A percentile compares a stretch with the other conserved stretches of the same genome.
phyloP scores from a whole-genome alignment of 1,284 basidiomycete species.

The Irpex rosettiformis region DNA sequence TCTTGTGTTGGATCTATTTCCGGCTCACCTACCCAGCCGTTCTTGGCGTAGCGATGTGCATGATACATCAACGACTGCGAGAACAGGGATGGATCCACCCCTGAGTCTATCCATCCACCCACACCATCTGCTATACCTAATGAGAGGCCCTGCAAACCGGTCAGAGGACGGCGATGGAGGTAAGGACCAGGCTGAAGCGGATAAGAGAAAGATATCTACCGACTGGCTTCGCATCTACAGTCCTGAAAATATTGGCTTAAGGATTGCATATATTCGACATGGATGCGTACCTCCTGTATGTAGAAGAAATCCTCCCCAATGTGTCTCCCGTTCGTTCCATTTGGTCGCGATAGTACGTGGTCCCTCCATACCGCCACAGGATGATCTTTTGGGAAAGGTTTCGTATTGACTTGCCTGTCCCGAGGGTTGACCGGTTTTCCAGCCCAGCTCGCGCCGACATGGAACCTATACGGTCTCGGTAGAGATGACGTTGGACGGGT shows the following conservation, averaged over 20 bases:
- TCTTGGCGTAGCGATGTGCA: conserved; percentile 63
- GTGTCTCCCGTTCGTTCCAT: conserved; percentile 38
- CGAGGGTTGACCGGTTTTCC: conserved; percentile 60
- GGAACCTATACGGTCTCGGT: conserved; percentile 29
- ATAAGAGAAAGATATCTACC: conserved; percentile 45
- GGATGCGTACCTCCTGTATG: conserved; percentile 53
- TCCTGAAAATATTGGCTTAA: conserved; percentile 1
- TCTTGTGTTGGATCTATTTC: conserved; percentile 52
- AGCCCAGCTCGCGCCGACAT: conserved; percentile 72
- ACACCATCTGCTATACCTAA: conserved; percentile 73
- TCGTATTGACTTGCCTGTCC: conserved; percentile 27
- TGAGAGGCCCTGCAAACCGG: conserved; percentile 59
- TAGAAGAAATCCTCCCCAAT: conserved; percentile 82
- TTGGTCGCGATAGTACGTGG: conserved; percentile 48
- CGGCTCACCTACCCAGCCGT: conserved; percentile 71
- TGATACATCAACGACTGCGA: conserved; percentile 70
- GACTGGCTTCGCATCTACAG: conserved; percentile 70
- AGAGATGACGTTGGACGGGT: conserved; percentile 13
- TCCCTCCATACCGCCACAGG: conserved; percentile 75
- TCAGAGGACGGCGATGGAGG: conserved; percentile 18
- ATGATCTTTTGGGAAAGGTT: conserved; percentile 61
- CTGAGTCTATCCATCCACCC: conserved; percentile 71
- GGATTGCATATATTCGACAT: not conserved
- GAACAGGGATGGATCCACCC: conserved; percentile 80
- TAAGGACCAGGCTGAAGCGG: conserved; percentile 10